These are phyloP conservation scores for Pseudogymnoascus destructans DNA, from an alignment of 2,329 filamentous ascomycete genomes.

Conservation along the genomic window DNA sequence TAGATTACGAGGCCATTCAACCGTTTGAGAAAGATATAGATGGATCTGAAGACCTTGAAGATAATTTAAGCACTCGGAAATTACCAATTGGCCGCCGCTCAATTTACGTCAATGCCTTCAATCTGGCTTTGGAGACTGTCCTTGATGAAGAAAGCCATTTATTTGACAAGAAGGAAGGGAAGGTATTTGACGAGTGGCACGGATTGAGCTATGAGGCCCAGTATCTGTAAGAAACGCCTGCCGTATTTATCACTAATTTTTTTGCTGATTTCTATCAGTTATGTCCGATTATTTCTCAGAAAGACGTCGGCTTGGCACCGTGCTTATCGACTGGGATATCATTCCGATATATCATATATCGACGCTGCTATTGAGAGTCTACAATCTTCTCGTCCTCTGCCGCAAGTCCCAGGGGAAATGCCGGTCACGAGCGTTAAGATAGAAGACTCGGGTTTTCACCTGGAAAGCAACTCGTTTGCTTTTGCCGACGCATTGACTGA, in stretches of 20 bases:
- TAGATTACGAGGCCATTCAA: constrained; percentile 62
- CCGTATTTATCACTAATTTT: not conserved
- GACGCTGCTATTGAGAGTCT: constrained; percentile 51
- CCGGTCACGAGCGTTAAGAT: constrained; percentile 13
- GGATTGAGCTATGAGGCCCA: constrained; percentile 69
- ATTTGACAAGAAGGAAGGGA: constrained; percentile 66
- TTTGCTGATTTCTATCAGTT: constrained; percentile 37
- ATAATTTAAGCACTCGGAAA: constrained; percentile 40
- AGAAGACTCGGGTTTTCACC: constrained; percentile 17
- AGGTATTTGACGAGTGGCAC: constrained; percentile 66
- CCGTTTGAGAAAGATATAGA: constrained; percentile 28
- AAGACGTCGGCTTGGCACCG: constrained; percentile 91
- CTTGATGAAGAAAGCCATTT: constrained; percentile 78
- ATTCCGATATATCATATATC: constrained; percentile 69
- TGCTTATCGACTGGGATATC: constrained; percentile 61
- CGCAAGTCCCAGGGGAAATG: constrained; percentile 25
- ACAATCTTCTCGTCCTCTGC: constrained; percentile 44
- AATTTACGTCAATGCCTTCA: constrained; percentile 96
- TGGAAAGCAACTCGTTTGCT: constrained; percentile 42
- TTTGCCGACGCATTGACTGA: constrained; percentile 72
- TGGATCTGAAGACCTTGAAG: constrained; percentile 30
- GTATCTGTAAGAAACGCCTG: constrained; percentile 53
- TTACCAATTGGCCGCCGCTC: constrained; percentile 74
- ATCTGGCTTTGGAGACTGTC: constrained; percentile 79
- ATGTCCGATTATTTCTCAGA: constrained; percentile 82